Evolutionary conservation across 2,329 filamentous ascomycete species (phyloP).

Genomic region (Chrysoporthe cubensis): DNA sequence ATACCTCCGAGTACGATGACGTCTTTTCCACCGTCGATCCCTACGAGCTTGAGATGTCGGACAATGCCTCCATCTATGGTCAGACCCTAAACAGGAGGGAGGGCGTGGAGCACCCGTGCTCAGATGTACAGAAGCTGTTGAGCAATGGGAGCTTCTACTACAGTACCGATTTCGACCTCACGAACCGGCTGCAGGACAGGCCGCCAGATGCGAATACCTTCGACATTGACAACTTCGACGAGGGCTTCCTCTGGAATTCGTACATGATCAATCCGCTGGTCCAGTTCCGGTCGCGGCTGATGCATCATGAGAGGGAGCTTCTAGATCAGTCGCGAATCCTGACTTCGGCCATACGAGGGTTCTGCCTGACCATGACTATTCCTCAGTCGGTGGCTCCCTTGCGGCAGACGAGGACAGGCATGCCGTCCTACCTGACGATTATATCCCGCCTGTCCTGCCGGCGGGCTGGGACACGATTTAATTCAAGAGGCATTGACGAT

Average conservation of each 20-base stretch:
- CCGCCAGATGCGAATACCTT: conserved; percentile 77
- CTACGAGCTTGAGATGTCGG: conserved; percentile 53
- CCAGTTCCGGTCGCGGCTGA: conserved; percentile 81
- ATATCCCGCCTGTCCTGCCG: conserved; percentile 91
- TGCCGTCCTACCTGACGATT: conserved; percentile 83
- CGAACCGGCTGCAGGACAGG: conserved; percentile 86
- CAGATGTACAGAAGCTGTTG: conserved; percentile 87
- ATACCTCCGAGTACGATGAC: conserved; percentile 83
- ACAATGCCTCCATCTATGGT: conserved; percentile 52
- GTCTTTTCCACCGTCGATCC: conserved; percentile 59
- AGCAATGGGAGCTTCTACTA: conserved; percentile 97
- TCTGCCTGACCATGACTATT: conserved; percentile 84
- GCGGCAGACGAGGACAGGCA: conserved; percentile 66
- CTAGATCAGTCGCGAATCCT: conserved; percentile 88
- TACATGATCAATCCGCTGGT: conserved; percentile 97
- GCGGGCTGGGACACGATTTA: conserved; percentile 92
- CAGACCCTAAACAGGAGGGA: conserved; percentile 68
- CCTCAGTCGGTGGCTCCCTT: conserved; percentile 76
- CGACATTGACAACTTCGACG: conserved; percentile 90
- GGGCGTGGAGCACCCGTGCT: conserved; percentile 82
- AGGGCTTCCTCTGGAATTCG: conserved; percentile 94
- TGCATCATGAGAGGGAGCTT: conserved; percentile 72
- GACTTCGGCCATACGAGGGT: conserved; percentile 92
- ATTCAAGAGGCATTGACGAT: conserved; percentile 95
- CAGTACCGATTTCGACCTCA: conserved; percentile 97